A percentile compares a stretch with the other conserved stretches of the same genome.
phyloP scores from a whole-genome alignment of 2,329 filamentous ascomycete genomes.

The Colletotrichum neosansevieriae region DNA sequence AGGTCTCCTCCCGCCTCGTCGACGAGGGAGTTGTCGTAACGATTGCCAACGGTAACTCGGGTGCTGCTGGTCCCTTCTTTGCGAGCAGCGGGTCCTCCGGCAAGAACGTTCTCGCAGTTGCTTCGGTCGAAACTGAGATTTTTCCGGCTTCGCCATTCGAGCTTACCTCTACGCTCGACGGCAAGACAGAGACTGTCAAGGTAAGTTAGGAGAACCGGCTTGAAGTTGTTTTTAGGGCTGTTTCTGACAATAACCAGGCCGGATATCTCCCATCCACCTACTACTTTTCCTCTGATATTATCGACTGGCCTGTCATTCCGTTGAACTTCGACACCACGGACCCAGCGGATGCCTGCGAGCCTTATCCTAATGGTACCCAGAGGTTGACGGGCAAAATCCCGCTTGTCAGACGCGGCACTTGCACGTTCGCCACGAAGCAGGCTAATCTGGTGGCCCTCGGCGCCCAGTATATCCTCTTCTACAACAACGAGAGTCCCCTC shows the following conservation, averaged over 20 bases:
- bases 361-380: conserved; percentile 43
- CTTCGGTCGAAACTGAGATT: conserved; percentile 52
- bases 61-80: conserved; percentile 61
- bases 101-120: conserved; percentile 57
- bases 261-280: conserved; percentile 51
- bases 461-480: conserved; percentile 47
- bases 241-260: conserved; percentile 38
- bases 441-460: conserved; percentile 45
- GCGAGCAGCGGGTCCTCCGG: conserved; percentile 55
- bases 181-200: conserved; percentile 25
- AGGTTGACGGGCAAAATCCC: conserved; percentile 44
- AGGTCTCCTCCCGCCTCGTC: conserved; percentile 54
- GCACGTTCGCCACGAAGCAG: conserved; percentile 48
- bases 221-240: conserved; percentile 36
- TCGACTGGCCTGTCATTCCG: conserved; percentile 48
- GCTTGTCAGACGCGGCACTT: conserved; percentile 50
- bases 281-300: conserved; percentile 50
- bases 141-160: conserved; percentile 46
- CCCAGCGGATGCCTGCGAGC: conserved; percentile 45
- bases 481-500: conserved; percentile 45
- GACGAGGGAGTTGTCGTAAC: conserved; percentile 62
- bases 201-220: neutral
- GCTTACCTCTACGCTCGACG: conserved; percentile 48
- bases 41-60: conserved; percentile 65
- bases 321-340: conserved; percentile 45